A percentile compares a stretch with the other conserved stretches of the same genome.
phyloP scores from a whole-genome alignment of 1,139 yeast species.

The Kodamaea fungicola region DNA sequence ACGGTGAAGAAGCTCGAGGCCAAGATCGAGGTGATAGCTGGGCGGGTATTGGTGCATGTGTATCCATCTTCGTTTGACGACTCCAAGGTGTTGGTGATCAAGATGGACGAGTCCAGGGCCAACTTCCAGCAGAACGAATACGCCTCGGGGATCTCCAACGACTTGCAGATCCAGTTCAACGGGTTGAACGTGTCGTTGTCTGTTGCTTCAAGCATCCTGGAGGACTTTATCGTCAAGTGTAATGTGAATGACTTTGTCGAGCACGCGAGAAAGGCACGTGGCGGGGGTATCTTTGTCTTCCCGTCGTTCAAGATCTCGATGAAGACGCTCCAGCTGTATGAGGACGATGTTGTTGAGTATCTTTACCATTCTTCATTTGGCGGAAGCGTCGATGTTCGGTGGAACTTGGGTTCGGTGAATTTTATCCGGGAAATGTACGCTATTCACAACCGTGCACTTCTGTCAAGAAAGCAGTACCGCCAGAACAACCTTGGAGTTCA shows the following conservation, averaged over 20 bases:
- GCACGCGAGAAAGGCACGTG: slow-evolving; percentile 59
- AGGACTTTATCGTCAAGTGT: slow-evolving; percentile 39
- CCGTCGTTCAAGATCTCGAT: slow-evolving; percentile 74
- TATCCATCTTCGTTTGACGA: slow-evolving; percentile 79
- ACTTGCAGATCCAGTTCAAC: slow-evolving; percentile 50
- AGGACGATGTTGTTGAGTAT: slow-evolving; percentile 56
- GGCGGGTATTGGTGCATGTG: slow-evolving; percentile 55
- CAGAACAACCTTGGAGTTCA: slow-evolving; percentile 11
- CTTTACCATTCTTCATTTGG: slow-evolving; percentile 71
- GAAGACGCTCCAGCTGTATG: slow-evolving; percentile 64
- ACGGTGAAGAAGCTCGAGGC: slow-evolving; percentile 49
- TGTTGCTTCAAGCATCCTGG: slow-evolving; percentile 43
- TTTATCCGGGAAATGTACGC: slow-evolving; percentile 82
- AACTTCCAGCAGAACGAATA: slow-evolving; percentile 57
- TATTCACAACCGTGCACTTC: slow-evolving; percentile 53
- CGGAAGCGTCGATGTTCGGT: slow-evolving; percentile 83
- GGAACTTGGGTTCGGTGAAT: slow-evolving; percentile 93
- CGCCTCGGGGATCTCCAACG: slow-evolving; percentile 46
- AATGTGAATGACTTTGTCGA: slow-evolving; percentile 54
- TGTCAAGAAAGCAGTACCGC: slow-evolving; percentile 34
- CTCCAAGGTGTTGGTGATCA: slow-evolving; percentile 64
- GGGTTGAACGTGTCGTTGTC: slow-evolving; percentile 68
- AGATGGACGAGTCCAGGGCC: slow-evolving; percentile 58
- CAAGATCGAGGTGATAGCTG: slow-evolving; percentile 58
- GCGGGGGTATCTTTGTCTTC: slow-evolving; percentile 76